phyloP scores from a whole-genome alignment of 1,139 yeast species.

The Schizosaccharomyces versatilis region DNA sequence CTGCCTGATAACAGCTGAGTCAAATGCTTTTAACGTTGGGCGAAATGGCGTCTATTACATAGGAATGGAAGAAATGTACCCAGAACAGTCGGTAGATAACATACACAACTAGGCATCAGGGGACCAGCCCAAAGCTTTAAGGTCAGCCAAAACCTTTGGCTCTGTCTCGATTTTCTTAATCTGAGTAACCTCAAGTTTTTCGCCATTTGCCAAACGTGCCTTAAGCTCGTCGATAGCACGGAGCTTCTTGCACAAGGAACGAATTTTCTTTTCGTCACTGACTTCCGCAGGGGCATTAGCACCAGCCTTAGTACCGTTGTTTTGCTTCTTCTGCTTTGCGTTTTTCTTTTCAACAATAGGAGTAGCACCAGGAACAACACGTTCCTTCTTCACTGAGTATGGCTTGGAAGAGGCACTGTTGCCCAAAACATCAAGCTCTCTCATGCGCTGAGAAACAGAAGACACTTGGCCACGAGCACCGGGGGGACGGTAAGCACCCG shows the following conservation, averaged over 20 bases:
- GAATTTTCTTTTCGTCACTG: slow-evolving; percentile 52
- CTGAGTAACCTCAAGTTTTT: slow-evolving; percentile 79
- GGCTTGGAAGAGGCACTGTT: slow-evolving; percentile 4
- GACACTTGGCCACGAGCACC: slow-evolving; percentile 16
- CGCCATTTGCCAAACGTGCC: slow-evolving; percentile 65
- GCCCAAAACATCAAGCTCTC: slow-evolving; percentile 3
- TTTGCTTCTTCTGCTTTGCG: not conserved
- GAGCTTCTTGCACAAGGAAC: slow-evolving; percentile 73
- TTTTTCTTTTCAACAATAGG: slow-evolving; percentile 3
- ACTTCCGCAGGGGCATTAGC: slow-evolving; percentile 12
- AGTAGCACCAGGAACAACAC: slow-evolving; percentile 10
- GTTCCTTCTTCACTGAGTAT: not conserved
- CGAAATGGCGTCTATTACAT: no score
- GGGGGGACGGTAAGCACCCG: slow-evolving; percentile 10
- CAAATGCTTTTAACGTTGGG: no score
- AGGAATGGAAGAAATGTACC: no score
- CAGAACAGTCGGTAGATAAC: no score
- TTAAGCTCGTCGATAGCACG: slow-evolving; percentile 83
- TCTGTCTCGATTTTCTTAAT: slow-evolving; percentile 57
- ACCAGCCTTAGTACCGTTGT: slow-evolving; percentile 5
- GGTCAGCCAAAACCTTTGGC: slow-evolving; percentile 25
- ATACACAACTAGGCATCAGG: not conserved
- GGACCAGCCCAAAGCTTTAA: slow-evolving; percentile 13
- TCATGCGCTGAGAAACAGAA: slow-evolving; percentile 14
- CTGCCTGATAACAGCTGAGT: no score